Percentiles rank a stretch among this genome's conserved stretches.
Evolutionary conservation across 306 rosid species (phyloP).

Genomic region (Castanopsis chinensis): DNA sequence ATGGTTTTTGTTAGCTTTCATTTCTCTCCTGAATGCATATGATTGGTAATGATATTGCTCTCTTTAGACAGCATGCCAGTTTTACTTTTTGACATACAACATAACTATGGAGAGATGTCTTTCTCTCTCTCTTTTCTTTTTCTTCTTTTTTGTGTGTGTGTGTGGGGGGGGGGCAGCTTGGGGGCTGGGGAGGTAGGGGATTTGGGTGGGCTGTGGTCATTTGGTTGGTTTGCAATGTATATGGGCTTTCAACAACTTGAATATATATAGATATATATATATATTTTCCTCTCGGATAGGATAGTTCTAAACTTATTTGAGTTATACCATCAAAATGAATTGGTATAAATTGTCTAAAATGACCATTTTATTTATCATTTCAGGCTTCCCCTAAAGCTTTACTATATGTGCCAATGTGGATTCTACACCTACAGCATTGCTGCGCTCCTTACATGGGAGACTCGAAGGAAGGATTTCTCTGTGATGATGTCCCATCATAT

Average conservation of each 20-base stretch:
- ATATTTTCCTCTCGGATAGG: not conserved
- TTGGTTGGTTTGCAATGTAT: not conserved
- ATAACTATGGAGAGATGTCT: not conserved
- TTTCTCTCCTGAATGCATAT: not conserved
- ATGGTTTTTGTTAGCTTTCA: not conserved
- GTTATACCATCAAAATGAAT: constrained; percentile 3
- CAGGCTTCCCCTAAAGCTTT: constrained; percentile 73
- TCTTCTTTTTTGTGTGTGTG: not conserved
- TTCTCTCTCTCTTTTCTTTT: not conserved
- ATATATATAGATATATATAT: not conserved
- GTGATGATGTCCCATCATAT: constrained; percentile 98
- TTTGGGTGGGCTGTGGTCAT: too few relatives aligned
- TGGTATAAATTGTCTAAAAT: constrained; percentile 20
- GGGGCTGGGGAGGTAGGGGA: too few relatives aligned
- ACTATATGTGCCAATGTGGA: constrained; percentile 90
- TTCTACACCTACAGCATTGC: constrained; percentile 87
- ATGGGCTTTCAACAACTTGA: not conserved
- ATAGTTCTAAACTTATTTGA: constrained; percentile 6
- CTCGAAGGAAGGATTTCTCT: constrained; percentile 91
- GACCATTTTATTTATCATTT: constrained; percentile 28
- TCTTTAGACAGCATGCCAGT: not conserved
- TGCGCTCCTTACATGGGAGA: constrained; percentile 93
- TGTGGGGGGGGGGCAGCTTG: not conserved
- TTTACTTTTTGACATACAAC: not conserved
- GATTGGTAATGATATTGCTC: not conserved